phyloP scores from a whole-genome alignment of 108 stramenopile genomes.

The Phaeodactylum tricornutum region DNA sequence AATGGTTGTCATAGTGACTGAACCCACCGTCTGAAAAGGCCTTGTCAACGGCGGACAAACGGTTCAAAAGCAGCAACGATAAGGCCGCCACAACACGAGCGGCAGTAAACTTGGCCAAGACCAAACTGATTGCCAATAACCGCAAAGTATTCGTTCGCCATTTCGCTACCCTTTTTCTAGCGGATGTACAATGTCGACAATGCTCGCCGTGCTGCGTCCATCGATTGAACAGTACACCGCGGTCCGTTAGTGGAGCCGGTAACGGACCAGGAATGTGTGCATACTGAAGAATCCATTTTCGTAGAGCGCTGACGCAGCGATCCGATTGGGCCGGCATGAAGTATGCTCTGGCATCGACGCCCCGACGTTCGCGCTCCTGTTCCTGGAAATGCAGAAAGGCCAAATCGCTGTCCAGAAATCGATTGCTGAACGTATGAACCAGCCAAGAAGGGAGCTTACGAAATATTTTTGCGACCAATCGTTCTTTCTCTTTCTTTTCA shows the following conservation, averaged over 20 bases:
- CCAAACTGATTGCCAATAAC: too few species aligned
- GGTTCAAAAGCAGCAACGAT: too few species aligned
- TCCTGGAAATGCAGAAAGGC: constrained; percentile 29
- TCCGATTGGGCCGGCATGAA: constrained; percentile 23
- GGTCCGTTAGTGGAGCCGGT: constrained; percentile 1
- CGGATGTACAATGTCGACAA: constrained; percentile 23
- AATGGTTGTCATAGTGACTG: too few species aligned
- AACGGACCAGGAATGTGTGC: constrained; percentile 8
- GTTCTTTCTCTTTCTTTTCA: constrained; percentile 1
- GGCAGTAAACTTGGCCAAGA: too few species aligned
- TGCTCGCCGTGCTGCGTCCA: constrained; percentile 17
- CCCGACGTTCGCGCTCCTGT: constrained; percentile 14
- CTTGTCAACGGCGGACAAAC: too few species aligned
- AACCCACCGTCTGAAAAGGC: too few species aligned
- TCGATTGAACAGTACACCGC: constrained; percentile 16
- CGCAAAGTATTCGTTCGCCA: too few species aligned
- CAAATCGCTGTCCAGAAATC: constrained; percentile 24
- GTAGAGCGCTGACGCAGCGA: constrained; percentile 14
- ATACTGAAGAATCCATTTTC: constrained; percentile 18
- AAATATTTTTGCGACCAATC: constrained; percentile 7
- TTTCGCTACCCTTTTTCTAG: too few species aligned
- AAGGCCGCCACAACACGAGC: too few species aligned
- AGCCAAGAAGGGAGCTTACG: constrained; percentile 12
- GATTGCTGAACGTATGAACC: constrained; percentile 19
- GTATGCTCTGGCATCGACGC: constrained; percentile 4